Percentiles rank a stretch among this genome's conserved stretches.
Conservation (phyloP, 129 eudicot species). For the Centaurea solstitialis region DNA sequence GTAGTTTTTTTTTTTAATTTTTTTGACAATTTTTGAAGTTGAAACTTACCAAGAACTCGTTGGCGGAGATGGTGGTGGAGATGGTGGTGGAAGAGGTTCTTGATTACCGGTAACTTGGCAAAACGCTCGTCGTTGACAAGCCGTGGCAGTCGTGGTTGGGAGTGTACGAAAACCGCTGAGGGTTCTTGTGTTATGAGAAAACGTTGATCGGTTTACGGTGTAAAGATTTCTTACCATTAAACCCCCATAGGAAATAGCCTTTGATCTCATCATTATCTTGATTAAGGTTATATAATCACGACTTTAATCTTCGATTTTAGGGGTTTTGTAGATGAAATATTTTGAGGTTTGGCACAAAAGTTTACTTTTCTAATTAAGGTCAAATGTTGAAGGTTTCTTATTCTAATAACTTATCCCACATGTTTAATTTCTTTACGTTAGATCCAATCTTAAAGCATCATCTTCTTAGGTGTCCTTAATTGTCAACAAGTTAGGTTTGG, state of each 20-base stretch:
- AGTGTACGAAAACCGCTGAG: not conserved
- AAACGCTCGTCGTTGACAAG: slow-evolving; percentile 18
- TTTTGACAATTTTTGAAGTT: not conserved
- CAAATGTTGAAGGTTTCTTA: slow-evolving; percentile 38
- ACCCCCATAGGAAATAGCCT: slow-evolving; percentile 11
- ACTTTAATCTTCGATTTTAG: slow-evolving; percentile 2
- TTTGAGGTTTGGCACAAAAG: slow-evolving; percentile 15
- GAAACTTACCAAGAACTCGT: slow-evolving; percentile 22
- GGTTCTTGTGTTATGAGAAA: slow-evolving; percentile 11
- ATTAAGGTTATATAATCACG: not conserved
- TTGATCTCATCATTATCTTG: slow-evolving; percentile 15
- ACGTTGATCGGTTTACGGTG: not conserved
- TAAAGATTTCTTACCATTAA: slow-evolving; percentile 19
- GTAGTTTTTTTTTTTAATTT: not conserved
- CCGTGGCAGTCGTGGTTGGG: not conserved
- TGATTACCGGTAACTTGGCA: slow-evolving; percentile 19
- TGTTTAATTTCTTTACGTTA: not conserved
- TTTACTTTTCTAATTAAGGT: slow-evolving; percentile 4
- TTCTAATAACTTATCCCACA: slow-evolving; percentile 19
- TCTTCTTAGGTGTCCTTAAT: not conserved
- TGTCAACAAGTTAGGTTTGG: slow-evolving; percentile 3
- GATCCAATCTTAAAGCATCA: slow-evolving; percentile 23
- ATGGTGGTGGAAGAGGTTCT: not conserved
- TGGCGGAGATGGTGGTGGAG: slow-evolving; percentile 10
- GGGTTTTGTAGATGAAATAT: slow-evolving; percentile 5